Base-by-base conservation (phyloP, 129 eudicot genomes). In the Dittrichia graveolens region DNA sequence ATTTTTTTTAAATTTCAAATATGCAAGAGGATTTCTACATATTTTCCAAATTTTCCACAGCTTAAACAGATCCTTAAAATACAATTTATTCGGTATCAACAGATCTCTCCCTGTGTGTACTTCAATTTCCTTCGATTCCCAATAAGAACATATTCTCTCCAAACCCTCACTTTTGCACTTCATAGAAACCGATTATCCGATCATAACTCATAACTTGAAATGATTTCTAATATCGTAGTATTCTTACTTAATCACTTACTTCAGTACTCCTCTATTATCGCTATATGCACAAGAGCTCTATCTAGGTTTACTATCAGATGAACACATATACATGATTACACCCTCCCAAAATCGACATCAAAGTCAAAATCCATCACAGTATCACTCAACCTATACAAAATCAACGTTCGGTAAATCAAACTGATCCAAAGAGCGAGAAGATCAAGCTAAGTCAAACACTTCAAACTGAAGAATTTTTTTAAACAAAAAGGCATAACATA, bases 261-360 rank as follows among this genome's bases (percentile, higher is more conserved):
- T 4, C 19, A 14, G 7, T 6, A 39, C 38, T 35, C 14, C 7
- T 57, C 37, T 24, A 57, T 24, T 40, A 16, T n/a, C 46, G 45
- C 46, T 40, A 57, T 4, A 31, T 43, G 5, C 8, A 44, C 41
- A 3, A 31, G 7, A 15, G 4, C 43, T 44, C 5, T 5, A 14
- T 35, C 69, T 7, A 73, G 59, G 37, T 61, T 73, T 5, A 61
- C 70, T 31, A 60, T 4, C 6, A 34, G 8, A 72, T n/a, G 31
- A 58, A 8, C 67, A 13, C 15, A 13, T 10, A 57, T n/a, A 48
- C 66, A 56, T 2, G 31, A 24, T 24, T 24, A 24, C 31, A 11
- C 54, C 15, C 56, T 46, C 38, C 8, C 48, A 16, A 69, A 69
- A 49, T 13, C 18, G 41, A 14, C 31, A 42, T 58, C 76, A n/a